These are phyloP conservation scores for Brettanomyces anomalus DNA, from an alignment of 805 yeast species.

Conservation along the genomic window DNA sequence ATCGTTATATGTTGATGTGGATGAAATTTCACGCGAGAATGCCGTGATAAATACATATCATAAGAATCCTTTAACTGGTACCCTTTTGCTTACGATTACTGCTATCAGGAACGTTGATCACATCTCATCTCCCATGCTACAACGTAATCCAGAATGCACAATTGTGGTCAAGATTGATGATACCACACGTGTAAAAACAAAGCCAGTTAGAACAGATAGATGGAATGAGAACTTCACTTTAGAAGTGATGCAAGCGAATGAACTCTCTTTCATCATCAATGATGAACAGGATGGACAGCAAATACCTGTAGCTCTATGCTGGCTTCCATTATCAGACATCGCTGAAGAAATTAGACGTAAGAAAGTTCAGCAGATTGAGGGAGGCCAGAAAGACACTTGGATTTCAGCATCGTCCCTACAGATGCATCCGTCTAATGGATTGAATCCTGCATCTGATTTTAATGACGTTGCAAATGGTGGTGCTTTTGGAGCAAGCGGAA, in stretches of 20 bases:
- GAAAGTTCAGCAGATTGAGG: constrained; percentile 59
- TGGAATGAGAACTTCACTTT: constrained; percentile 80
- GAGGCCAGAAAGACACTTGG: constrained; percentile 69
- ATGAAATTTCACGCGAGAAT: constrained; percentile 57
- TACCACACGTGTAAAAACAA: constrained; percentile 66
- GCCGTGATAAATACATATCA: constrained; percentile 63
- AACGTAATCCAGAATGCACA: constrained; percentile 70
- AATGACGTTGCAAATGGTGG: neutral
- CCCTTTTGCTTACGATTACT: constrained; percentile 60
- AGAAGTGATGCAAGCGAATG: constrained; percentile 84
- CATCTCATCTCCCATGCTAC: constrained; percentile 72
- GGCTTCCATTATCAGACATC: constrained; percentile 86
- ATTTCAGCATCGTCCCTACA: constrained; percentile 62
- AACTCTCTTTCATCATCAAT: constrained; percentile 78
- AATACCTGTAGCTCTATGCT: constrained; percentile 85
- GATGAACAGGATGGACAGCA: constrained; percentile 61
- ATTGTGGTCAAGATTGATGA: constrained; percentile 83
- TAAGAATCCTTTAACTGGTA: constrained; percentile 78
- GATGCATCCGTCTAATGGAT: neutral
- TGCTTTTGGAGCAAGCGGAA: neutral
- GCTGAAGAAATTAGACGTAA: constrained; percentile 92
- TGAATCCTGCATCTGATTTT: neutral
- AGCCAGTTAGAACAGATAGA: constrained; percentile 63
- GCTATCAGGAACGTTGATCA: constrained; percentile 89
- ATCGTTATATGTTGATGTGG: constrained; percentile 72